phyloP scores from a whole-genome alignment of 2,329 filamentous ascomycete species.

The Taxawa tesnikishii region DNA sequence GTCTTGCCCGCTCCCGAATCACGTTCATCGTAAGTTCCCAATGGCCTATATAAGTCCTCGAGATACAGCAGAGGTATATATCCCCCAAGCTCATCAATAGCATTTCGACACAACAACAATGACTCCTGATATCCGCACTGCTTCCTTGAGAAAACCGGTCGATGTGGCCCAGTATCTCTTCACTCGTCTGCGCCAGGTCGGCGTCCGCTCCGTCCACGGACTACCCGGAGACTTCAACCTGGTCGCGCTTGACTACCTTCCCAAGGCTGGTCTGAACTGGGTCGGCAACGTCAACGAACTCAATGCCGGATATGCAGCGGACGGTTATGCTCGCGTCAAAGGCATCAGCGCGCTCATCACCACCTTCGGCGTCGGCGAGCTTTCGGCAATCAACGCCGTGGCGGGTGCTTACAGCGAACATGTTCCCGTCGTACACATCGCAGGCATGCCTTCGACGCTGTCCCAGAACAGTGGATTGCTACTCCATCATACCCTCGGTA shows the following conservation, averaged over 20 bases:
- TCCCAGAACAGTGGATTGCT: conserved; percentile 28
- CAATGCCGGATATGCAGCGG: conserved; percentile 37
- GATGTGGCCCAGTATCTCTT: conserved; percentile 21
- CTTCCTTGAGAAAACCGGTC: conserved; percentile 5
- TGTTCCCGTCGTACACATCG: conserved; percentile 35
- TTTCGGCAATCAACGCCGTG: conserved; percentile 34
- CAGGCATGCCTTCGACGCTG: conserved; percentile 29
- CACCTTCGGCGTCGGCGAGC: conserved; percentile 36
- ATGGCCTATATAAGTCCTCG: too few species aligned
- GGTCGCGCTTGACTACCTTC: conserved; percentile 20
- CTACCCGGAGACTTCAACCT: conserved; percentile 29
- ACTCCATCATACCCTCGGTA: conserved; percentile 30
- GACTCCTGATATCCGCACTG: conserved; percentile 7
- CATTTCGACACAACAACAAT: too few species aligned
- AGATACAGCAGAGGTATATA: too few species aligned
- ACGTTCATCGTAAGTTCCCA: too few species aligned
- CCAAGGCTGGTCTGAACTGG: too few species aligned
- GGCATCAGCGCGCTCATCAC: conserved; percentile 34
- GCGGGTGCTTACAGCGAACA: conserved; percentile 36
- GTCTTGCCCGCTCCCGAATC: too few species aligned
- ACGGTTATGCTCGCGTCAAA: conserved; percentile 34
- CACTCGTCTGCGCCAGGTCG: conserved; percentile 28
- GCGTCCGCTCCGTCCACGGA: conserved; percentile 33
- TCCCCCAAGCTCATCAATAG: too few species aligned
- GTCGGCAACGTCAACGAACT: conserved; percentile 52